Evolutionary conservation across 1,284 basidiomycete genomes (phyloP).

Genomic region (Ceratobasidium sp.): DNA sequence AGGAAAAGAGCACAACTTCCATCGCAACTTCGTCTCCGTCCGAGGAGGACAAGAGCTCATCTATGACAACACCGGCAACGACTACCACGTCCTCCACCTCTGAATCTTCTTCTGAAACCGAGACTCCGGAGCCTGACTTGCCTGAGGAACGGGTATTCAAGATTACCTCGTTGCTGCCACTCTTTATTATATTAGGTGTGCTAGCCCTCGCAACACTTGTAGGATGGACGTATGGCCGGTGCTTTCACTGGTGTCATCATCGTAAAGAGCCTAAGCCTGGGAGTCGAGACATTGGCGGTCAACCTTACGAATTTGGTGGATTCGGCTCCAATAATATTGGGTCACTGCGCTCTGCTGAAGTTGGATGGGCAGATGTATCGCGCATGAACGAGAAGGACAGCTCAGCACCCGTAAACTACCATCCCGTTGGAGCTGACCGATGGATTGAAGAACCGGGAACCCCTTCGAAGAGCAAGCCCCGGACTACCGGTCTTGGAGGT

Average conservation of each 20-base stretch:
- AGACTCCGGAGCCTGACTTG: neutral
- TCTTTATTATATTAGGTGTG: conserved; percentile 27
- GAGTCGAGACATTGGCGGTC: conserved; percentile 9
- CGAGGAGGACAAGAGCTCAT: no score
- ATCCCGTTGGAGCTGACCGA: neutral
- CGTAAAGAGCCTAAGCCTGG: neutral
- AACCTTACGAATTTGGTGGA: conserved; percentile 14
- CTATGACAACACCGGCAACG: neutral
- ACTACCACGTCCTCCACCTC: neutral
- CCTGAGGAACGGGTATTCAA: neutral
- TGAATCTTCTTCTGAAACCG: no score
- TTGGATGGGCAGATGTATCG: conserved; percentile 32
- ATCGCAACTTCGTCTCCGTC: neutral
- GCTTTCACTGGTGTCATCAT: neutral
- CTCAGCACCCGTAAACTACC: neutral
- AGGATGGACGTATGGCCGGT: conserved; percentile 30
- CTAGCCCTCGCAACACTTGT: conserved; percentile 17
- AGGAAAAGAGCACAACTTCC: neutral
- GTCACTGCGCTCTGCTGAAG: neutral
- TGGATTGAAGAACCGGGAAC: neutral
- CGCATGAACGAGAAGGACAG: neutral
- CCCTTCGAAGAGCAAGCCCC: conserved; percentile 8
- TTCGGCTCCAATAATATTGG: neutral
- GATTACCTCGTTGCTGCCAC: conserved; percentile 5
- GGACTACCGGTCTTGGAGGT: neutral